Percentiles rank a stretch among this genome's conserved stretches.
Conservation (phyloP, 805 yeast species). For the Monosporozyma aquatica region DNA sequence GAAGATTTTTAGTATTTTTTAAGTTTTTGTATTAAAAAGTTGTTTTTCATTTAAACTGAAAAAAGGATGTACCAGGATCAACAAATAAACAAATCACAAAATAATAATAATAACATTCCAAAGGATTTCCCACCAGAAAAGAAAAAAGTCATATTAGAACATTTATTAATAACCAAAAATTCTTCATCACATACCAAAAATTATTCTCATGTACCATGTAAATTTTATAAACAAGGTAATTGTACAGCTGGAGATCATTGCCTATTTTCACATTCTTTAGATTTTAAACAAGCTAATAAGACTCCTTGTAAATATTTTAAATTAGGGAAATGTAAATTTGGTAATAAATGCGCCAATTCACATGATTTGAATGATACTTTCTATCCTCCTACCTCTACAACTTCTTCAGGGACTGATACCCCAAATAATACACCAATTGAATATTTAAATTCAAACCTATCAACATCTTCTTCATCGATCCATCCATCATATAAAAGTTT, state of each 20-base stretch:
- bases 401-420: not conserved
- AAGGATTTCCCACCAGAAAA: slow-evolving; percentile 18
- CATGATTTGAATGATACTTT: slow-evolving; percentile 33
- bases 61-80: not conserved
- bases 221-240: slow-evolving; percentile 82
- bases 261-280: slow-evolving; percentile 78
- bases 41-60: not conserved
- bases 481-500: not conserved
- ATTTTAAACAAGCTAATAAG: slow-evolving; percentile 38
- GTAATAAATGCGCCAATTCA: slow-evolving; percentile 87
- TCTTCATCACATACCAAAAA: slow-evolving; percentile 15
- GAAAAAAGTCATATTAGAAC: slow-evolving; percentile 21
- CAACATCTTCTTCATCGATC: too few relatives aligned
- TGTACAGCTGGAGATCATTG: slow-evolving; percentile 93
- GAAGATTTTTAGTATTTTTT: too few relatives aligned
- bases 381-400: not conserved
- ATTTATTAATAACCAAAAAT: slow-evolving; percentile 22
- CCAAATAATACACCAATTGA: not conserved
- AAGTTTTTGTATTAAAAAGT: not conserved
- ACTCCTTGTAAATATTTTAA: slow-evolving; percentile 79
- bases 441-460: not conserved
- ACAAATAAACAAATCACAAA: not conserved
- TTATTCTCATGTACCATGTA: slow-evolving; percentile 85
- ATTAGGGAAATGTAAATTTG: slow-evolving; percentile 95
- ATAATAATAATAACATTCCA: not conserved